A percentile compares a stretch with the other conserved stretches of the same genome.
Evolutionary conservation across 768 basidiomycete genomes (phyloP).

Genomic region (Rhizopogon roseolus): DNA sequence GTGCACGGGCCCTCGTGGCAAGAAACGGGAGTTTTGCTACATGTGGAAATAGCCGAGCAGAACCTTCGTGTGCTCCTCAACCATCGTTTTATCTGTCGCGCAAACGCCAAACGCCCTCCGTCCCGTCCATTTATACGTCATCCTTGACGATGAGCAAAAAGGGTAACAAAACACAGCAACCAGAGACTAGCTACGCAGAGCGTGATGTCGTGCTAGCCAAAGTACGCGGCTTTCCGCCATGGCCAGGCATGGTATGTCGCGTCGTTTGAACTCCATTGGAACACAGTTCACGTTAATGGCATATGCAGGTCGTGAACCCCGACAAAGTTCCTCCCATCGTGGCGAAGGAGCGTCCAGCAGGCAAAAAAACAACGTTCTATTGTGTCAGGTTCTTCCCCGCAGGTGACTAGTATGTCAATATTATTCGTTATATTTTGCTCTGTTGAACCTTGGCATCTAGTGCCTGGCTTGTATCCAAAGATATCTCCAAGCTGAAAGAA

Average conservation of each 20-base stretch:
- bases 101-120: conserved; percentile 12
- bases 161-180: conserved; percentile 34
- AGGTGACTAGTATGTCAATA: conserved; percentile 80
- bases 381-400: conserved; percentile 87
- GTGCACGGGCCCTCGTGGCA: conserved; percentile 36
- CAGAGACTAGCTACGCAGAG: conserved; percentile 49
- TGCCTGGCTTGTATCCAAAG: conserved; percentile 79
- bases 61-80: conserved; percentile 36
- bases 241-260: conserved; percentile 88
- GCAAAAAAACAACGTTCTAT: conserved; percentile 69
- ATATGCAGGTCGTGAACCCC: conserved; percentile 72
- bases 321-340: conserved; percentile 59
- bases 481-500: conserved; percentile 71
- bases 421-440: conserved; percentile 8
- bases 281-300: conserved; percentile 7
- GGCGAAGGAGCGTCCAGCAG: conserved; percentile 61
- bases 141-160: conserved; percentile 46
- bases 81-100: conserved; percentile 35
- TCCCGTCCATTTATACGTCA: conserved; percentile 9
- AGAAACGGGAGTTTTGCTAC: conserved; percentile 32
- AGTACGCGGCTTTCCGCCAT: conserved; percentile 90
- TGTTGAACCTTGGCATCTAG: conserved; percentile 34
- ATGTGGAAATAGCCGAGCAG: conserved; percentile 35
- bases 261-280: conserved; percentile 12
- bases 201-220: conserved; percentile 91